These are phyloP conservation scores for Triticum timopheevii DNA, from an alignment of 176 grass and related monocot genomes.

Conservation along the genomic window DNA sequence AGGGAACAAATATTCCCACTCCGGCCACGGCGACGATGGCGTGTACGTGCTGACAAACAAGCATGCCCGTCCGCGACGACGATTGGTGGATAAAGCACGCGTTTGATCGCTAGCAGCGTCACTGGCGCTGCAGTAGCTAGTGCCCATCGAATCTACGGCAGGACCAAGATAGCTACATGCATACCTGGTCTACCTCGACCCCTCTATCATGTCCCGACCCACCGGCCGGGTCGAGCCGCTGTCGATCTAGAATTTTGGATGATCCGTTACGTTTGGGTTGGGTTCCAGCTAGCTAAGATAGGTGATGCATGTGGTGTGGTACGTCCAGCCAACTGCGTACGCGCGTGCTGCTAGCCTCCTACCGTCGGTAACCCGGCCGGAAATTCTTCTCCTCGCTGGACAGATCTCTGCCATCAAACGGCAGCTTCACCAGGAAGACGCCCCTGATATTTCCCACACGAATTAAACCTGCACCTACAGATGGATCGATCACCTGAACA, in stretches of 20 bases:
- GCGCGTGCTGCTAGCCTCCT: background rate
- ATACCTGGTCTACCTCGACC: background rate
- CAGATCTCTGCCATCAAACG: background rate
- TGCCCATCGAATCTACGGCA: background rate
- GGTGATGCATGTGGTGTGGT: background rate
- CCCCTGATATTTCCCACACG: background rate
- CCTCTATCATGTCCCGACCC: no score
- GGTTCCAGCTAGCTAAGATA: conserved; percentile 22
- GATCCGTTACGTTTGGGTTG: background rate
- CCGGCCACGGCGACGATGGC: no score
- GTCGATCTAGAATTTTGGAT: background rate
- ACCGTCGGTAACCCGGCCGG: conserved; percentile 22
- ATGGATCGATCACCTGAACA: no score
- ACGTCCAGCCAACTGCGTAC: background rate
- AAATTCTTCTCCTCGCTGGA: background rate
- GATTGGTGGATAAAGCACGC: background rate
- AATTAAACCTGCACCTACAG: no score
- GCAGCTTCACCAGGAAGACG: background rate
- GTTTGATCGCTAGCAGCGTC: conserved; percentile 44
- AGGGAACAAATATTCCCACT: no score
- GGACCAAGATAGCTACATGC: background rate
- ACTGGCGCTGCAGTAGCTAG: background rate
- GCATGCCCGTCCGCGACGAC: no score
- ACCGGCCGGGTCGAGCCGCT: background rate
- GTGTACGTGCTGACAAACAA: no score